phyloP scores from a whole-genome alignment of 2,329 filamentous ascomycete species.

The Amylocarpus encephaloides region DNA sequence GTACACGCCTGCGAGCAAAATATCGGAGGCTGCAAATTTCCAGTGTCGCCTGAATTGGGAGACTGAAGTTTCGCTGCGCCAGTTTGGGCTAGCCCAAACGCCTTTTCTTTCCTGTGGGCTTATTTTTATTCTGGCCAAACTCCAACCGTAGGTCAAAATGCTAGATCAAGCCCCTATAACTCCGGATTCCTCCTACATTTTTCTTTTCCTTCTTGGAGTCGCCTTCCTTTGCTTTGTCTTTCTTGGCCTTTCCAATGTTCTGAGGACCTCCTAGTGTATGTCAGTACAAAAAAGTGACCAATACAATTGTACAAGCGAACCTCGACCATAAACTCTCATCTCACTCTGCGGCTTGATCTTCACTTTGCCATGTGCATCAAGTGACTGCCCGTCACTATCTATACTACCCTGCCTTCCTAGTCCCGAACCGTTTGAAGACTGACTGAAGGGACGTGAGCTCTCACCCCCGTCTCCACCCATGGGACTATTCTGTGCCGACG shows the following conservation, averaged over 20 bases:
- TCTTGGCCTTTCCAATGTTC: slow-evolving; percentile 39
- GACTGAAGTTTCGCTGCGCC: no score
- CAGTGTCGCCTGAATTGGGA: no score
- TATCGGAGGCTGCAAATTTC: no score
- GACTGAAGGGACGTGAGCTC: slow-evolving; percentile 3
- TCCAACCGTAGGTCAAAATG: not conserved
- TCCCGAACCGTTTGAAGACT: not conserved
- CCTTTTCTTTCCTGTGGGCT: no score
- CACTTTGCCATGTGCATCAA: slow-evolving; percentile 35
- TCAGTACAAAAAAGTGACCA: slow-evolving; percentile 3
- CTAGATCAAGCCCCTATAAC: slow-evolving; percentile 30
- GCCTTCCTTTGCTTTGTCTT: slow-evolving; percentile 14
- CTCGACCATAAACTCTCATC: slow-evolving; percentile 47
- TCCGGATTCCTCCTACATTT: slow-evolving; percentile 34
- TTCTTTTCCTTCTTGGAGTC: slow-evolving; percentile 41
- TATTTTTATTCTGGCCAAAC: no score
- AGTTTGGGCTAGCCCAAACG: no score
- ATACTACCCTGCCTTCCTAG: slow-evolving; percentile 4
- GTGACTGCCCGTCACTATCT: slow-evolving; percentile 5
- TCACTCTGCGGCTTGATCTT: slow-evolving; percentile 43
- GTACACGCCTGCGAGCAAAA: no score
- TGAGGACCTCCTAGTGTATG: slow-evolving; percentile 38
- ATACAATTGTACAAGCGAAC: slow-evolving; percentile 33
- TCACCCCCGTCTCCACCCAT: not conserved
- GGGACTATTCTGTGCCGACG: not conserved